Percentiles rank a stretch among this genome's conserved stretches.
These are phyloP conservation scores for Babesia gibsoni DNA, from an alignment of 169 alveolate genomes.

Conservation along the genomic window DNA sequence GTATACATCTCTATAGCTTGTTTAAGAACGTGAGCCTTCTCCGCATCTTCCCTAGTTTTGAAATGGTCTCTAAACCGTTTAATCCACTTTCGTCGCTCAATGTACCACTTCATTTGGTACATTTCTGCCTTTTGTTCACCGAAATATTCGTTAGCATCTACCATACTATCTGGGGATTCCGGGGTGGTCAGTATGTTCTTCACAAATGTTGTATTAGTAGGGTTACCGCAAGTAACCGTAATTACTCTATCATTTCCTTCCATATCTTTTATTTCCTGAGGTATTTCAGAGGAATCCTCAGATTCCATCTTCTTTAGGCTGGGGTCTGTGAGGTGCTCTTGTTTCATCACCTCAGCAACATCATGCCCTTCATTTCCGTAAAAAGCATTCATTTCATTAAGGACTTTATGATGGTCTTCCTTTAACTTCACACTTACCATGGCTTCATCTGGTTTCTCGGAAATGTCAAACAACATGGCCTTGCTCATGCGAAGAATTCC, in stretches of 20 bases:
- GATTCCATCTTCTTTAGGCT: background rate
- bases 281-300: background rate
- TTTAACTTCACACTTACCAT: conserved; percentile 10
- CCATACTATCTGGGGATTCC: conserved; percentile 32
- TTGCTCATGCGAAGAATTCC: conserved; percentile 47
- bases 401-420: conserved; percentile 2
- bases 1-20: conserved; percentile 59
- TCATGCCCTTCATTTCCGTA: conserved; percentile 17
- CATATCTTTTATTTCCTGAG: background rate
- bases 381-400: conserved; percentile 50
- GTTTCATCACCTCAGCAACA: background rate
- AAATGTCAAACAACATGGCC: conserved; percentile 26
- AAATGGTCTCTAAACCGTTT: conserved; percentile 12
- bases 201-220: conserved; percentile 15
- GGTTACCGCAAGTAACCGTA: conserved; percentile 38
- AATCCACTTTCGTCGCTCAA: conserved; percentile 54
- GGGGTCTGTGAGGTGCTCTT: background rate
- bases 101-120: conserved; percentile 28
- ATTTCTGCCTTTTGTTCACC: background rate
- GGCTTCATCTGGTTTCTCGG: background rate
- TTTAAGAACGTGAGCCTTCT: conserved; percentile 30
- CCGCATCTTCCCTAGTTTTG: conserved; percentile 36
- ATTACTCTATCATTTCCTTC: conserved; percentile 10
- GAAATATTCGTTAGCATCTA: conserved; percentile 5
- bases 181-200: conserved; percentile 24